Conservation (phyloP, 176 grass and related monocot species). For the Olyra latifolia region DNA sequence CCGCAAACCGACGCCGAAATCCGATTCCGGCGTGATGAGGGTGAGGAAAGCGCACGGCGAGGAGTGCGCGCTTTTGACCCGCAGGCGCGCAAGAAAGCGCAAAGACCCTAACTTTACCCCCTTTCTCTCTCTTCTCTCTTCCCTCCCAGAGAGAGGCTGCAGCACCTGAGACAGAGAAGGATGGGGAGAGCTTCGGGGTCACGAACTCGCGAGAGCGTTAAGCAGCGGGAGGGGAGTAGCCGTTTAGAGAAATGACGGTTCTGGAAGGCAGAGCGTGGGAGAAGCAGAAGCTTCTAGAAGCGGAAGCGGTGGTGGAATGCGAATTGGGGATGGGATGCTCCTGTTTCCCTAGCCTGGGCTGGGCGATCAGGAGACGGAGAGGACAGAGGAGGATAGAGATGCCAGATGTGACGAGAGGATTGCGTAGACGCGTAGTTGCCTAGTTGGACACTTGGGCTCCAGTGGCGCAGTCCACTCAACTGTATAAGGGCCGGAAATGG, state of each 20-base stretch:
- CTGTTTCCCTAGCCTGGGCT: background rate
- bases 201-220: background rate
- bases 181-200: background rate
- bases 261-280: slow-evolving; percentile 32
- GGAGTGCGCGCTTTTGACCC: background rate
- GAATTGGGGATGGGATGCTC: slow-evolving; percentile 4
- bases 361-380: background rate
- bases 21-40: slow-evolving; percentile 13
- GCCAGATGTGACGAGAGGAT: background rate
- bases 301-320: slow-evolving; percentile 31
- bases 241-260: slow-evolving; percentile 30
- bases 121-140: background rate
- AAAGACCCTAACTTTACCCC: background rate
- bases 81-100: background rate
- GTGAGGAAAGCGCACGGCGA: background rate
- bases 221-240: background rate
- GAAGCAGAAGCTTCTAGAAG: slow-evolving; percentile 16
- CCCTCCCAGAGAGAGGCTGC: background rate
- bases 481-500: background rate
- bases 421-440: background rate
- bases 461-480: background rate
- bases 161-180: background rate
- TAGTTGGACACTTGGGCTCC: background rate
- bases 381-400: background rate
- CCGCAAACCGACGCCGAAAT: background rate